Evolutionary conservation across 2,329 filamentous ascomycete species (phyloP), one percentile per base, ranked within the genome.

Genomic region (Trichoderma afroharzianum): DNA sequence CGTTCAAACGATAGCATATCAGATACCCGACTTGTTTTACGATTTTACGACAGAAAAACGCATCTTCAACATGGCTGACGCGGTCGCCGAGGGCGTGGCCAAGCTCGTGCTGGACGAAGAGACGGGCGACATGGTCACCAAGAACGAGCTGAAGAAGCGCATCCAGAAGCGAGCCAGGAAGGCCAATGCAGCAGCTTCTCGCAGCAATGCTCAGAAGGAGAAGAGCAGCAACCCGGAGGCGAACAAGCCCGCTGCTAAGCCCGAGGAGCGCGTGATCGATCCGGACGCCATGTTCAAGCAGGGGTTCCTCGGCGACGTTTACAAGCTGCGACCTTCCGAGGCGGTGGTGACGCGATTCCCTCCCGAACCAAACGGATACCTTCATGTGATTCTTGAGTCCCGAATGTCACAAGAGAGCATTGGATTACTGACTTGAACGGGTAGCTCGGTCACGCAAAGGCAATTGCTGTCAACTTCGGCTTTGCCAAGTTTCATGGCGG

Each of bases 401-500:
- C 9, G 24, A 7, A 2, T 68, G 66, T 2, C 6, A 28, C 5
- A 1, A n/a, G 12, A n/a, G n/a, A 7, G 3, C n/a, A 5, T 14
- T 12, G 6, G 6, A 12, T 57, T 3, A 8, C 55, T 68, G 39
- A 68, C 28, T 47, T 14, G 15, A 8, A n/a, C 6, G 9, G 36
- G 12, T 33, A 68, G 79, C 92, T 98, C 76, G 95, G 95, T 24
- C 96, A 98, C 80, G 93, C 92, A 75, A 98, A 98, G 84, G 95
- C 96, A 26, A 98, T 98, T 80, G 92, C 94, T 0, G 90, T 98
- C 81, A 98, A 98, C 83, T 98, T 98, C 82, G 95, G 95, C 7
- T 98, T 98, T 80, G 95, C 96, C 15, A 90, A 88, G 78, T 90
- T 91, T 78, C 93, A 97, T 79, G 92, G 92, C 43, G 95, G 95